Conservation (phyloP, 129 eudicot species). For the Chrysanthemum makinoi region DNA sequence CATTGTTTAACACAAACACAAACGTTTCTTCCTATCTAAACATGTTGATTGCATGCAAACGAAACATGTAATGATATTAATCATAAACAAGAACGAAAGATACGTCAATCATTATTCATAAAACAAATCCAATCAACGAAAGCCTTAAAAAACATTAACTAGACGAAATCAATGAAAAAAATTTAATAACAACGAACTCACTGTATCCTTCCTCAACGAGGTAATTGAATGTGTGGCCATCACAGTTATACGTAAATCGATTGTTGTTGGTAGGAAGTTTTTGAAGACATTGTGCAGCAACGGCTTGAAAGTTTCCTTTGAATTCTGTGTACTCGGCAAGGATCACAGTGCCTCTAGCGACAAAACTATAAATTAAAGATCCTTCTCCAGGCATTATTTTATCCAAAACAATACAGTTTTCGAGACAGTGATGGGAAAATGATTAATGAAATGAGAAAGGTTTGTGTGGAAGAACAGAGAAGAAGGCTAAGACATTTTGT, state of each 20-base stretch:
- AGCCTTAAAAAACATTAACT: constrained; percentile 5
- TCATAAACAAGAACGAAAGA: not conserved
- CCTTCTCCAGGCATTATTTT: constrained; percentile 33
- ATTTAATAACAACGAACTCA: constrained; percentile 11
- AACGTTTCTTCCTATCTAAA: not conserved
- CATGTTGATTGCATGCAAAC: not conserved
- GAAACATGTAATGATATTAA: not conserved
- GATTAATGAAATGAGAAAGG: constrained; percentile 13
- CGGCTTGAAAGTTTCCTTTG: constrained; percentile 30
- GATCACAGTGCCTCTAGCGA: constrained; percentile 35
- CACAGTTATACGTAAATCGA: constrained; percentile 36
- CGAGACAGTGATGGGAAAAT: constrained; percentile 26
- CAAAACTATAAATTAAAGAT: constrained; percentile 35
- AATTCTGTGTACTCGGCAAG: constrained; percentile 39
- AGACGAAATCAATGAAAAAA: not conserved
- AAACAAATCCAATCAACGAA: not conserved
- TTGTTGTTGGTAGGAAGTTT: constrained; percentile 31
- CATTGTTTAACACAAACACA: not conserved
- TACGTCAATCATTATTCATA: not conserved
- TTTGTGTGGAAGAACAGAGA: constrained; percentile 38
- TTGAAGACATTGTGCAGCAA: constrained; percentile 37
- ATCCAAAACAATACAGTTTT: not conserved
- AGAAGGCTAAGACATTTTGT: constrained; percentile 30
- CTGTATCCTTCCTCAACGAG: constrained; percentile 34
- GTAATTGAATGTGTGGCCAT: constrained; percentile 39